Percentiles rank a stretch among this genome's conserved stretches.
These are phyloP conservation scores for Epichloe bromicola DNA, from an alignment of 2,329 filamentous ascomycete genomes.

Conservation along the genomic window DNA sequence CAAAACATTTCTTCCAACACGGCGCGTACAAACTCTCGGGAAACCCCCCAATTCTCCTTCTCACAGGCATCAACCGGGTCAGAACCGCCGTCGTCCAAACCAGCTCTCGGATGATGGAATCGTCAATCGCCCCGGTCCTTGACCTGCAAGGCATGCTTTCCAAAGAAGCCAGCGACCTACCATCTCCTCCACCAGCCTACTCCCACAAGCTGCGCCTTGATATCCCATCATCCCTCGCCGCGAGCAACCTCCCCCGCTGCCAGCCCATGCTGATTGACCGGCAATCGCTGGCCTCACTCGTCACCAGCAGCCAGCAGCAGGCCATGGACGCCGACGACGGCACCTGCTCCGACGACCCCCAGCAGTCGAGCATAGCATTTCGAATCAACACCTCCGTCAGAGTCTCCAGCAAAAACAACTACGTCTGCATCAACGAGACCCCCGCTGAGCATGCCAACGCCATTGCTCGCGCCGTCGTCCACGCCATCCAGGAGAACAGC, in stretches of 20 bases:
- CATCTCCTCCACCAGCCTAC: constrained; percentile 19
- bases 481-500: constrained; percentile 30
- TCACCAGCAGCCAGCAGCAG: background rate
- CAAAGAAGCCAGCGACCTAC: constrained; percentile 6
- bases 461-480: constrained; percentile 31
- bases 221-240: background rate
- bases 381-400: constrained; percentile 34
- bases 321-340: background rate
- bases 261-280: background rate
- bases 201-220: constrained; percentile 12
- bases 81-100: too few relatives aligned
- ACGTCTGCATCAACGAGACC: constrained; percentile 29
- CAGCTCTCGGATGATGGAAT: constrained; percentile 1
- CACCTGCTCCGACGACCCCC: background rate
- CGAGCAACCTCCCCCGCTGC: background rate
- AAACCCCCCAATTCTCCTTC: too few relatives aligned
- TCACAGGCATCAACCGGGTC: too few relatives aligned
- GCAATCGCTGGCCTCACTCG: background rate
- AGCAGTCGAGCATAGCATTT: constrained; percentile 28
- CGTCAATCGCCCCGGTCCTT: background rate
- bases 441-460: constrained; percentile 26
- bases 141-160: constrained; percentile 1
- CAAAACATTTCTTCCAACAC: too few relatives aligned
- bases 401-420: constrained; percentile 35
- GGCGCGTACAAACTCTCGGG: too few relatives aligned